Evolutionary conservation across 805 yeast species (phyloP).

Genomic region (Candida germanica): DNA sequence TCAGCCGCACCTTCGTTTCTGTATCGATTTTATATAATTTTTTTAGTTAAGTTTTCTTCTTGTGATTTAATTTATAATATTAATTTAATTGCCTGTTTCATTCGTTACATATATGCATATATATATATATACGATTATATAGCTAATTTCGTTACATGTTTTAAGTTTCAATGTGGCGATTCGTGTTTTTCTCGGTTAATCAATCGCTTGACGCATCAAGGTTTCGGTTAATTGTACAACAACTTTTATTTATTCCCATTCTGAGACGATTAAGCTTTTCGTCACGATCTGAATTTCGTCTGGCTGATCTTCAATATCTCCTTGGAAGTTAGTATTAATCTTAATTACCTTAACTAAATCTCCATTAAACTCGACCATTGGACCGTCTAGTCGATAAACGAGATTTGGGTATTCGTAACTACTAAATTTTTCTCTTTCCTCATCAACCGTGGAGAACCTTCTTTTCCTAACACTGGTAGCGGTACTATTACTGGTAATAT

Average conservation of each 20-base stretch:
- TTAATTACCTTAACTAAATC: slow-evolving; percentile 30
- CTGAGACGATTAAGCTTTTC: slow-evolving; percentile 29
- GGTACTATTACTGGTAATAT: not conserved
- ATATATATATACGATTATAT: no score
- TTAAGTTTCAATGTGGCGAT: no score
- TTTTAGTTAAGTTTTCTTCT: not conserved
- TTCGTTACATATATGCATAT: no score
- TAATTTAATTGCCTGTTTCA: no score
- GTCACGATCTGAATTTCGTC: slow-evolving; percentile 12
- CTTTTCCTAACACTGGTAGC: slow-evolving; percentile 21
- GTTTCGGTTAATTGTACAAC: not conserved
- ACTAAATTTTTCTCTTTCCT: slow-evolving; percentile 50
- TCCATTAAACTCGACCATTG: slow-evolving; percentile 57
- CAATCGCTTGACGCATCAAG: no score
- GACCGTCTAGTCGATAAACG: slow-evolving; percentile 48
- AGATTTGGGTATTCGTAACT: slow-evolving; percentile 51
- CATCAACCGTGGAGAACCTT: slow-evolving; percentile 51
- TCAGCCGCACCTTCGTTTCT: not conserved
- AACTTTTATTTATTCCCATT: slow-evolving; percentile 33
- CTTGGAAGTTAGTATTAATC: not conserved
- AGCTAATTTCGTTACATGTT: no score
- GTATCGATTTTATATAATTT: not conserved
- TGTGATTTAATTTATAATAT: no score
- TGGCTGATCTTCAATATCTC: slow-evolving; percentile 7
- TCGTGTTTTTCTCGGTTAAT: no score